Evolutionary conservation across 352 stramenopile genomes (phyloP).

Genomic region (Phytophthora pistaciae): DNA sequence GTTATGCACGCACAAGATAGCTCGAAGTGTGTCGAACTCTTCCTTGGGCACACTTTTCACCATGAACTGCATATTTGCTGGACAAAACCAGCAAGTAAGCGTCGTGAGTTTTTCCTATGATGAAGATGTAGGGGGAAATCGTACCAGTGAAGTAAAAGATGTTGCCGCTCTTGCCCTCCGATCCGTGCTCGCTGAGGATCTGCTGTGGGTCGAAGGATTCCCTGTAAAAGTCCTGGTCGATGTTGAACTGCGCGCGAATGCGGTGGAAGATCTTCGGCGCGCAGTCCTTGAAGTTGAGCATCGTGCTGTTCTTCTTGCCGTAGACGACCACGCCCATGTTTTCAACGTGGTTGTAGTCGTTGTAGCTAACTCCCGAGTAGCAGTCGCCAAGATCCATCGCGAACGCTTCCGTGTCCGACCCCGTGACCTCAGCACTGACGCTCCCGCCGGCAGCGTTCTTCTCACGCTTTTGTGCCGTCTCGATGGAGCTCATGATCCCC

Average conservation of each 20-base stretch:
- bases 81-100: neutral
- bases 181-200: slow-evolving; percentile 83
- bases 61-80: slow-evolving; percentile 90
- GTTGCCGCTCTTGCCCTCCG: slow-evolving; percentile 87
- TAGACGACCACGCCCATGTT: slow-evolving; percentile 81
- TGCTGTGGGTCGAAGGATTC: slow-evolving; percentile 78
- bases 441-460: slow-evolving; percentile 30
- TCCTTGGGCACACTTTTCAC: slow-evolving; percentile 90
- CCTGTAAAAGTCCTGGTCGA: slow-evolving; percentile 74
- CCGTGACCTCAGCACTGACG: slow-evolving; percentile 25
- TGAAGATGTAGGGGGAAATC: neutral
- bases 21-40: slow-evolving; percentile 83
- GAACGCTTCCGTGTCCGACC: slow-evolving; percentile 28
- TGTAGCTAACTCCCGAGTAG: slow-evolving; percentile 46
- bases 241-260: slow-evolving; percentile 80
- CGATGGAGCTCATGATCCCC: slow-evolving; percentile 81
- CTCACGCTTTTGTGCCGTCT: slow-evolving; percentile 50
- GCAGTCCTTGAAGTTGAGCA: slow-evolving; percentile 80
- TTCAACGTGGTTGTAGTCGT: slow-evolving; percentile 79
- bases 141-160: slow-evolving; percentile 89
- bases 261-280: slow-evolving; percentile 83
- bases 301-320: slow-evolving; percentile 58
- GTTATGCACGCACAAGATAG: slow-evolving; percentile 65
- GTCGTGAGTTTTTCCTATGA: neutral
- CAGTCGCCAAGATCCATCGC: slow-evolving; percentile 22